These are phyloP conservation scores for Cercospora sp. DNA, from an alignment of 2,329 filamentous ascomycete genomes.

Conservation along the genomic window DNA sequence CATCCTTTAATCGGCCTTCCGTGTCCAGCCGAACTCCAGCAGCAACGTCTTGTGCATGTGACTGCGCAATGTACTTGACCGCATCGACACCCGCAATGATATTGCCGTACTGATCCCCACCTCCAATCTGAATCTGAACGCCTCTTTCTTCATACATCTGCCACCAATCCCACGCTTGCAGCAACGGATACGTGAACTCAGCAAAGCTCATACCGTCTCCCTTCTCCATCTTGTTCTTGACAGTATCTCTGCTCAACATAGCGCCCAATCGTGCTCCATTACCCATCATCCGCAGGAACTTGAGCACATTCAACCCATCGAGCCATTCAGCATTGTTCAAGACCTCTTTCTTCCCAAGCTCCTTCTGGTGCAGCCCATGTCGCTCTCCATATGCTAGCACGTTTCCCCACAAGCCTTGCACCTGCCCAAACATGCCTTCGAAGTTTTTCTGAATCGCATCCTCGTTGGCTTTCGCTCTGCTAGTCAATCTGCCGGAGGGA, in stretches of 20 bases:
- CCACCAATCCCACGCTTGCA: conserved; percentile 98
- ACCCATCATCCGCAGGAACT: conserved; percentile 74
- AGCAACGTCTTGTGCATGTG: conserved; percentile 23
- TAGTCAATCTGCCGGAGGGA: conserved; percentile 67
- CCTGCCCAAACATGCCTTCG: conserved; percentile 66
- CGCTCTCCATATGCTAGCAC: conserved; percentile 65
- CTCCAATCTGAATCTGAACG: conserved; percentile 85
- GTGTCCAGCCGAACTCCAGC: conserved; percentile 25
- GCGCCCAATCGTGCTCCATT: conserved; percentile 73
- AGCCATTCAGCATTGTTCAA: conserved; percentile 86
- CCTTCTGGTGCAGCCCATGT: conserved; percentile 62
- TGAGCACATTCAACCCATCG: conserved; percentile 67
- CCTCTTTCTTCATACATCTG: conserved; percentile 69
- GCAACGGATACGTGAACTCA: conserved; percentile 88
- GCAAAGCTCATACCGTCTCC: conserved; percentile 92
- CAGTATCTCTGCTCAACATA: conserved; percentile 88
- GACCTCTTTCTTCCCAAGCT: conserved; percentile 66
- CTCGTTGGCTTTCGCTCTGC: conserved; percentile 56
- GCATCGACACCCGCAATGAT: conserved; percentile 87
- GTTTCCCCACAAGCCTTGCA: conserved; percentile 72
- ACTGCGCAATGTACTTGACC: conserved; percentile 70
- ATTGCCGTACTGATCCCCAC: conserved; percentile 95
- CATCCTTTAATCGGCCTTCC: conserved; percentile 44
- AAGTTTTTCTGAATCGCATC: conserved; percentile 63
- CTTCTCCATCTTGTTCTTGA: conserved; percentile 78